Percentiles rank a stretch among this genome's conserved stretches.
These are phyloP conservation scores for Abortiporus biennis DNA, from an alignment of 1,284 basidiomycete genomes.

Conservation along the genomic window DNA sequence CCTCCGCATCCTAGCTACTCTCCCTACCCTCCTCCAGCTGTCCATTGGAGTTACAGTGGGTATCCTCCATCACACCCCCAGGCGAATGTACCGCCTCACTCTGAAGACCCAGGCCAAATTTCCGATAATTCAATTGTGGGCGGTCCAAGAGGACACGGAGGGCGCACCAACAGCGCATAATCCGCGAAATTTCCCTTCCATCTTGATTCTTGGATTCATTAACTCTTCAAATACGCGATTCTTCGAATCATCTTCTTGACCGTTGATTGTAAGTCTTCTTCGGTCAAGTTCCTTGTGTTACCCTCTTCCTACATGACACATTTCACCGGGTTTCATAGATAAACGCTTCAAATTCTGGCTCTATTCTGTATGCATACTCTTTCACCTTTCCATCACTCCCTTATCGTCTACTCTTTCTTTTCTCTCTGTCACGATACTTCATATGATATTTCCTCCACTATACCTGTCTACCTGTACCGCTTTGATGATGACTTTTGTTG, in stretches of 20 bases:
- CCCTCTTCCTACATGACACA: background rate
- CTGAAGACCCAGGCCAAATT: background rate
- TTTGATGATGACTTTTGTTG: constrained; percentile 5
- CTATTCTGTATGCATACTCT: constrained; percentile 7
- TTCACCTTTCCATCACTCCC: background rate
- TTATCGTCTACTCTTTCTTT: background rate
- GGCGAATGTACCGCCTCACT: constrained; percentile 1
- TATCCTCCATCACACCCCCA: constrained; percentile 1
- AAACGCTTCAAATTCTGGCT: background rate
- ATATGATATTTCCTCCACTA: background rate
- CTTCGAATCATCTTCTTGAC: background rate
- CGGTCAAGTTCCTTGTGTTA: background rate
- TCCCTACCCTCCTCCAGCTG: constrained; percentile 5
- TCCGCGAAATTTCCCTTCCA: background rate
- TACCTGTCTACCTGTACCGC: constrained; percentile 1
- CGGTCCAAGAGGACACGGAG: background rate
- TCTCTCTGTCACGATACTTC: background rate
- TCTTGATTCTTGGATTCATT: background rate
- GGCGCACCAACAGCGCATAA: background rate
- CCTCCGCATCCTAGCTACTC: constrained; percentile 12
- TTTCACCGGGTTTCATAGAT: constrained; percentile 2
- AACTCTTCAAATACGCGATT: background rate
- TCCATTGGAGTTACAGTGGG: background rate
- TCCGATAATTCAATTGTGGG: background rate
- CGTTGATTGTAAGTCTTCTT: background rate